These are phyloP conservation scores for Penicillium sp. DNA, from an alignment of 2,329 filamentous ascomycete species.

Conservation along the genomic window DNA sequence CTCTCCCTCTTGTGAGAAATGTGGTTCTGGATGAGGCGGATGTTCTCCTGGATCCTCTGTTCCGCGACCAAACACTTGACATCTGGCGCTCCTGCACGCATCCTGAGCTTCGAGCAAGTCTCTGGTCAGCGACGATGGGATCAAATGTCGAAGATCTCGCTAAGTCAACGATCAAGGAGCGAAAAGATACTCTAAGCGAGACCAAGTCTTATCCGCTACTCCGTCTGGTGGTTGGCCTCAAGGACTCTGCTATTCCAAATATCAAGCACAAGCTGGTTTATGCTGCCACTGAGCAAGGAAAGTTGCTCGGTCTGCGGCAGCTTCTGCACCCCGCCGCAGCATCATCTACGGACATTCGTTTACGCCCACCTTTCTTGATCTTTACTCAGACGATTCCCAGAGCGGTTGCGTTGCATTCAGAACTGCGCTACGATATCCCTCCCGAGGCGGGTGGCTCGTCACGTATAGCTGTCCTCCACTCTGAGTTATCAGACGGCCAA, in stretches of 20 bases:
- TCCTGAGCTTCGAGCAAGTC: conserved; percentile 60
- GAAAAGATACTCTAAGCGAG: conserved; percentile 29
- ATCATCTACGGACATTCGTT: conserved; percentile 36
- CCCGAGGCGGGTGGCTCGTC: conserved; percentile 73
- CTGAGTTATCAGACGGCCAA: conserved; percentile 65
- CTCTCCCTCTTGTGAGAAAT: conserved; percentile 59
- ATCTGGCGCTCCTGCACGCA: conserved; percentile 74
- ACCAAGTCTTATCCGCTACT: conserved; percentile 51
- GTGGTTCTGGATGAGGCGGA: conserved; percentile 90
- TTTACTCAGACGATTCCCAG: conserved; percentile 94
- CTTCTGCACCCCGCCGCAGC: conserved; percentile 67
- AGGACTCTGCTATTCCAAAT: conserved; percentile 89
- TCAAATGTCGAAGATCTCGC: conserved; percentile 79
- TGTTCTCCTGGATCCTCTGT: conserved; percentile 81
- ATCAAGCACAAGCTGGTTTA: conserved; percentile 83
- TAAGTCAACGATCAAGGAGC: conserved; percentile 55
- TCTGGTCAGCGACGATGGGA: conserved; percentile 96
- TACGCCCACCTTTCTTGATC: conserved; percentile 83
- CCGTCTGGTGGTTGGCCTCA: conserved; percentile 86
- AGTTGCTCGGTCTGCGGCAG: conserved; percentile 81
- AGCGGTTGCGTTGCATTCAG: conserved; percentile 75
- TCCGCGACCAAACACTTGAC: conserved; percentile 74
- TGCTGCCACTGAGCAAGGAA: conserved; percentile 84
- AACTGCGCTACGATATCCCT: conserved; percentile 90
- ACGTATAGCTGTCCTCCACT: conserved; percentile 82